These are phyloP conservation scores for Fusarium torreyae DNA, from an alignment of 2,329 filamentous ascomycete species.

Conservation along the genomic window DNA sequence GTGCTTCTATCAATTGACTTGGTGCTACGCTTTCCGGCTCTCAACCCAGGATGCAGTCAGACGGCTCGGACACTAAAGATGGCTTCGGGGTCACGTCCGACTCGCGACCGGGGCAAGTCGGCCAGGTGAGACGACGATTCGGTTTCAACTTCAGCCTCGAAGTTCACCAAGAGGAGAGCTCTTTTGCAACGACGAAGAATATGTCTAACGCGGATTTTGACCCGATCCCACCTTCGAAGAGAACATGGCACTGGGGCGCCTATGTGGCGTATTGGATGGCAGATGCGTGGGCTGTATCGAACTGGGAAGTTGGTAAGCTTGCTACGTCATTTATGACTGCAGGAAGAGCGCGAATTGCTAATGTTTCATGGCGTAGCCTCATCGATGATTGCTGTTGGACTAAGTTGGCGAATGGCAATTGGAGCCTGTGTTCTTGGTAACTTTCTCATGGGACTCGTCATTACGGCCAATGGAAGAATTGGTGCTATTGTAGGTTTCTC, in stretches of 20 bases:
- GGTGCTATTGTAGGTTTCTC: slow-evolving; percentile 17
- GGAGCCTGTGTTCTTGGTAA: slow-evolving; percentile 22
- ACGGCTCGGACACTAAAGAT: slow-evolving; percentile 14
- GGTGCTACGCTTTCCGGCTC: background rate
- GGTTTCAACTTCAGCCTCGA: slow-evolving; percentile 18
- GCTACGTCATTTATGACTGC: no score
- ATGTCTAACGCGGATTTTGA: slow-evolving; percentile 14
- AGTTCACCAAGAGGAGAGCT: slow-evolving; percentile 13
- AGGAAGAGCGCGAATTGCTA: background rate
- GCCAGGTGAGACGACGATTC: slow-evolving; percentile 7
- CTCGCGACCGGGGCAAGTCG: slow-evolving; percentile 6
- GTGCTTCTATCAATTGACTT: background rate
- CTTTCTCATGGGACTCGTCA: slow-evolving; percentile 18
- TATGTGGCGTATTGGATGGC: slow-evolving; percentile 22
- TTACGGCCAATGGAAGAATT: slow-evolving; percentile 18
- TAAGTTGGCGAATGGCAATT: slow-evolving; percentile 23
- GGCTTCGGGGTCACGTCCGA: slow-evolving; percentile 11
- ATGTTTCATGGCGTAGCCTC: slow-evolving; percentile 1
- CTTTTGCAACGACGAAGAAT: slow-evolving; percentile 12
- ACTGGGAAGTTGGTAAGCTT: slow-evolving; percentile 24
- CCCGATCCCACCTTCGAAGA: slow-evolving; percentile 16
- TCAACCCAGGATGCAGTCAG: slow-evolving; percentile 2
- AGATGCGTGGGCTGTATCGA: slow-evolving; percentile 21
- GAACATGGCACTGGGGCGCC: slow-evolving; percentile 20
- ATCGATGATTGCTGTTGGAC: slow-evolving; percentile 16